Conservation (phyloP, 495 filamentous ascomycete species). For the Aspergillus kassunensis region DNA sequence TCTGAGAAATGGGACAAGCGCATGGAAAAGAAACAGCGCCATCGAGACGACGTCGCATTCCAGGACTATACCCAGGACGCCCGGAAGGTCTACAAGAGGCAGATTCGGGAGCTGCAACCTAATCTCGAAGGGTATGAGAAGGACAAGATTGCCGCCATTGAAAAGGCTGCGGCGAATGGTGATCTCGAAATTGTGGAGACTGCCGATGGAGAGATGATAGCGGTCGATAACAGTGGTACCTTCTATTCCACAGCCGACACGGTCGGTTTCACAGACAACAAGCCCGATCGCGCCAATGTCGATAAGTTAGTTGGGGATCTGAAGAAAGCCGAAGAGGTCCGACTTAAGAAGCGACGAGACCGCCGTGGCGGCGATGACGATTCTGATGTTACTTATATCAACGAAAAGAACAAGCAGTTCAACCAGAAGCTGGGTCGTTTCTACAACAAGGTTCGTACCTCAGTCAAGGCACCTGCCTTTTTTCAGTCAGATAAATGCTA, state of each 20-base stretch:
- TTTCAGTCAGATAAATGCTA: slow-evolving; percentile 20
- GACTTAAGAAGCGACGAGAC: slow-evolving; percentile 79
- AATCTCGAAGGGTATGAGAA: slow-evolving; percentile 79
- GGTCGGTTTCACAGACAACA: slow-evolving; percentile 75
- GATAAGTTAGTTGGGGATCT: slow-evolving; percentile 84
- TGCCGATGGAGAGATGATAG: slow-evolving; percentile 88
- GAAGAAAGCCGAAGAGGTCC: slow-evolving; percentile 79
- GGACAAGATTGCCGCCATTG: slow-evolving; percentile 78
- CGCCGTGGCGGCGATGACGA: slow-evolving; percentile 70
- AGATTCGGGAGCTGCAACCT: slow-evolving; percentile 65
- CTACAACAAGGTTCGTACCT: slow-evolving; percentile 77
- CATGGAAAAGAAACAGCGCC: slow-evolving; percentile 76
- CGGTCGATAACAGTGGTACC: slow-evolving; percentile 81
- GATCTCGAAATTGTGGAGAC: slow-evolving; percentile 91
- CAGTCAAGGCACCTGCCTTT: background rate
- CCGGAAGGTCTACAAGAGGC: slow-evolving; percentile 88
- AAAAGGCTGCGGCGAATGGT: slow-evolving; percentile 73
- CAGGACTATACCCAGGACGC: slow-evolving; percentile 84
- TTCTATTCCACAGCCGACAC: slow-evolving; percentile 87
- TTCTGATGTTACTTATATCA: slow-evolving; percentile 95
- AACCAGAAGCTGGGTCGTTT: slow-evolving; percentile 94
- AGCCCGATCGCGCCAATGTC: slow-evolving; percentile 83
- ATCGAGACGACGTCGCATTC: slow-evolving; percentile 83
- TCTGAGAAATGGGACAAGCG: slow-evolving; percentile 89
- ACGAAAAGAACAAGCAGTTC: slow-evolving; percentile 99